Base-by-base conservation (phyloP, 768 basidiomycete species). In the Leccinellum albellum region DNA sequence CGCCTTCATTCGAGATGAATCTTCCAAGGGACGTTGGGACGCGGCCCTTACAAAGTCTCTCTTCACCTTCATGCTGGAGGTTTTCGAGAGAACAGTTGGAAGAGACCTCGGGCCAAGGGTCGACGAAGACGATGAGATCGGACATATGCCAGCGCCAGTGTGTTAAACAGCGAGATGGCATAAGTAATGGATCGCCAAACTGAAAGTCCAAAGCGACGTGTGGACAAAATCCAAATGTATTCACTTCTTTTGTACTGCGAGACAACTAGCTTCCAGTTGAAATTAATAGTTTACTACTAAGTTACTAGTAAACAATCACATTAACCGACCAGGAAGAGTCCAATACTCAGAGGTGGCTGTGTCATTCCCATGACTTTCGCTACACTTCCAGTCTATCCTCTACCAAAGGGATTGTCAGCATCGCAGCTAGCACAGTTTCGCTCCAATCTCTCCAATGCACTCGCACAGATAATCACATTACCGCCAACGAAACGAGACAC, bases 21-120 rank as follows among this genome's bases (percentile, higher is more conserved):
- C 82, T 7, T 91, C 89, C 29, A 98, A 97, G 70, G 95, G 93
- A 2, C 82, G 96, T 53, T 98, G 94, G 94, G 96, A 98, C 66
- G 93, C 94, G 8, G 94, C 94, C 0, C 75, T 98, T 51, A 93
- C 91, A 0, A 79, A 83, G 50, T 87, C 86, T 21, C 69, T 94
- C 31, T 94, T 94, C 69, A 74, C 75, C 1, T 90, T 88, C 72
- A 89, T 97, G 91, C 79, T 98, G 80, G 95, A 98, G 68, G 84
- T 95, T 10, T 98, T 98, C 62, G 92, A 90, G 60, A 81, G 96
- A 62, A 94, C 90, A 0, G 83, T 93, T 6, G 92, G 82, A 2
- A 77, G 93, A 51, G 94, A 98, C 60, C 75, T 98, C 7, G 96
- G 96, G 0, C 86, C 88, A 8, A 79, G 75, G 40, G 75, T 77